Conservation (phyloP, 1,284 basidiomycete species). For the Cystobasidiaceae sp. region DNA sequence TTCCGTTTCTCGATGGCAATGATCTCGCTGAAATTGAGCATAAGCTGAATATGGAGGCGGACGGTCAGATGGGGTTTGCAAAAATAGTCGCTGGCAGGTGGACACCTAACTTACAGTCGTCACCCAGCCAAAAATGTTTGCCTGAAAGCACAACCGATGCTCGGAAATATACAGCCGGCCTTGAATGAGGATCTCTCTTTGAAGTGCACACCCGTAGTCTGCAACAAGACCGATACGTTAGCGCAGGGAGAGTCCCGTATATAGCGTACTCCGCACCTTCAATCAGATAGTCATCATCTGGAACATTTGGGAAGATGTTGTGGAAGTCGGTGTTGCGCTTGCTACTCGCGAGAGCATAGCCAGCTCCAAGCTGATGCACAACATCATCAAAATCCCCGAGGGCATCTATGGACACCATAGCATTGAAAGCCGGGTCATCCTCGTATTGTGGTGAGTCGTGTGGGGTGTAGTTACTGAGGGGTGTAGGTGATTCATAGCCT, state of each 20-base stretch:
- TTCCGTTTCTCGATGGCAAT: conserved; percentile 90
- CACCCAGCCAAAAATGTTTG: conserved; percentile 98
- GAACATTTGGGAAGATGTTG: conserved; percentile 73
- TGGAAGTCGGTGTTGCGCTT: conserved; percentile 96
- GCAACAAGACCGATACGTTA: conserved; percentile 25
- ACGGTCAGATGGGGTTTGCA: conserved; percentile 18
- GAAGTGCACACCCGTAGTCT: conserved; percentile 94
- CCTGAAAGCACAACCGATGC: conserved; percentile 96
- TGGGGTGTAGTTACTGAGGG: conserved; percentile 24
- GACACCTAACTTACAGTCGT: conserved; percentile 63
- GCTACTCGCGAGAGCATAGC: conserved; percentile 93
- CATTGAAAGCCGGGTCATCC: conserved; percentile 26
- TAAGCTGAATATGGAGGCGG: conserved; percentile 56
- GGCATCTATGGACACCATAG: conserved; percentile 24
- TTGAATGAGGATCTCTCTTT: conserved; percentile 93
- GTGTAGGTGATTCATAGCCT: conserved; percentile 26
- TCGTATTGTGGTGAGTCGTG: conserved; percentile 26
- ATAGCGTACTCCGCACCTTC: conserved; percentile 63
- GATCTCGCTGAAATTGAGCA: conserved; percentile 86
- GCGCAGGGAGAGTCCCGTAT: not conserved
- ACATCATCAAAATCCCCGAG: conserved; percentile 30
- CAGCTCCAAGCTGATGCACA: conserved; percentile 49
- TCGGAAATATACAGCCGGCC: conserved; percentile 95
- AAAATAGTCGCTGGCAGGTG: not conserved
- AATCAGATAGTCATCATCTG: conserved; percentile 95